Percentiles rank a stretch among this genome's conserved stretches.
Conservation (phyloP, 495 filamentous ascomycete genomes). For the Peziza echinospora region DNA sequence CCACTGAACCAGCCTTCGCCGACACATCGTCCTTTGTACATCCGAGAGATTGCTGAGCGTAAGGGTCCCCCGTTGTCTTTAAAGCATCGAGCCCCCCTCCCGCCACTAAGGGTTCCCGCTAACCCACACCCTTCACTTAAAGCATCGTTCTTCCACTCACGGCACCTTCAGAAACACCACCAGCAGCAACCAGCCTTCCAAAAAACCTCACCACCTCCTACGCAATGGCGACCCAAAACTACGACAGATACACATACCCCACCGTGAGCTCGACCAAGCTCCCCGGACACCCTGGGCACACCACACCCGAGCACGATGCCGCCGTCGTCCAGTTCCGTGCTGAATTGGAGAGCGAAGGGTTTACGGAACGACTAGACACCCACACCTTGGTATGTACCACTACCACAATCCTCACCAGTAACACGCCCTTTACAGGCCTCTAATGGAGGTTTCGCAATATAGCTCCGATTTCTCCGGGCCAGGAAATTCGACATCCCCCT, state of each 20-base stretch:
- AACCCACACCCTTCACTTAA: too few relatives aligned
- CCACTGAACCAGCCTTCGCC: too few relatives aligned
- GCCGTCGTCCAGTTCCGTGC: conserved; percentile 65
- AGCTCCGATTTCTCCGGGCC: conserved; percentile 80
- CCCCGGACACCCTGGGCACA: conserved; percentile 70
- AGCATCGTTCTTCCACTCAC: too few relatives aligned
- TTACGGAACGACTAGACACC: conserved; percentile 71
- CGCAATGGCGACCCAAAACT: too few relatives aligned
- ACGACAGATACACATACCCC: conserved; percentile 85
- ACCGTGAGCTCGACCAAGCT: conserved; percentile 46
- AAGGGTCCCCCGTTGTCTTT: too few relatives aligned
- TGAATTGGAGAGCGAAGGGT: conserved; percentile 64
- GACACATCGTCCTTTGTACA: too few relatives aligned
- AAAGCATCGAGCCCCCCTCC: too few relatives aligned
- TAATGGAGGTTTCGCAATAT: conserved; percentile 1
- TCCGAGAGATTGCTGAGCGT: too few relatives aligned
- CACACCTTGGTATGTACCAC: conserved; percentile 44
- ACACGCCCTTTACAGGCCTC: not conserved
- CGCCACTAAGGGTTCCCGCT: too few relatives aligned
- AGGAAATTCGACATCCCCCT: conserved; percentile 79
- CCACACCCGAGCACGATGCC: conserved; percentile 73
- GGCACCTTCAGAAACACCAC: too few relatives aligned
- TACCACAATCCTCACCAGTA: not conserved
- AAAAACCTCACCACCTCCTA: too few relatives aligned
- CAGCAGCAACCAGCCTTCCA: too few relatives aligned